phyloP scores from a whole-genome alignment of 2,329 filamentous ascomycete species.

The Alternaria sp. region DNA sequence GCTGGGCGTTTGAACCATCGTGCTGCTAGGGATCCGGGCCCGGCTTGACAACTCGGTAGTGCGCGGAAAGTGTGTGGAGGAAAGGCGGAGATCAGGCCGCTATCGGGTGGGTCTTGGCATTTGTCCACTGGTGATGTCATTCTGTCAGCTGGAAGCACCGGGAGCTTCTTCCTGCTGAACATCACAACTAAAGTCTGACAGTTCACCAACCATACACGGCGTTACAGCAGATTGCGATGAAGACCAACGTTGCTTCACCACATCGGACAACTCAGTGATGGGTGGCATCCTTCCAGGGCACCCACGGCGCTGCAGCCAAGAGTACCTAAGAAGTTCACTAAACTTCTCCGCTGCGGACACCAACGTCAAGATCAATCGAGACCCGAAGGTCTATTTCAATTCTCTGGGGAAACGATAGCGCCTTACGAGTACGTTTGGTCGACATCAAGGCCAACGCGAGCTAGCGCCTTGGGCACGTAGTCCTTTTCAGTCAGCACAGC shows the following conservation, averaged over 20 bases:
- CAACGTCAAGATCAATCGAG: neutral
- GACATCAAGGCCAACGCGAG: neutral
- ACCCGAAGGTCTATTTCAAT: neutral
- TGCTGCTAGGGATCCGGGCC: neutral
- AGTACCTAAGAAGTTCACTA: neutral
- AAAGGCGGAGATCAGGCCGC: conserved; percentile 3
- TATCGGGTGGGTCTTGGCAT: conserved; percentile 9
- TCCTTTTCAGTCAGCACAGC: conserved; percentile 15
- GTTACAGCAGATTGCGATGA: neutral
- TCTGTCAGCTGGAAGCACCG: neutral
- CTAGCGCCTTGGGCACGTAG: conserved; percentile 1
- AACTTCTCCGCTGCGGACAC: neutral
- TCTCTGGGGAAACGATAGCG: neutral
- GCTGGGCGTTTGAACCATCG: neutral
- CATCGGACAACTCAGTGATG: neutral
- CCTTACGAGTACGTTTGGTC: neutral
- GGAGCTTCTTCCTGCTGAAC: neutral
- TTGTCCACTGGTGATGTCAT: conserved; percentile 6
- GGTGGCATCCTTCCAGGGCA: neutral
- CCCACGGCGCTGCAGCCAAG: neutral
- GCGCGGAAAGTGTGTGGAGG: neutral
- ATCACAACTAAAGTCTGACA: neutral
- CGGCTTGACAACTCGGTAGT: neutral
- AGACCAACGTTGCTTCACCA: neutral
- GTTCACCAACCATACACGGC: neutral